These are phyloP conservation scores for Malus hybrid DNA, from an alignment of 331 rosid genomes.

Conservation along the genomic window DNA sequence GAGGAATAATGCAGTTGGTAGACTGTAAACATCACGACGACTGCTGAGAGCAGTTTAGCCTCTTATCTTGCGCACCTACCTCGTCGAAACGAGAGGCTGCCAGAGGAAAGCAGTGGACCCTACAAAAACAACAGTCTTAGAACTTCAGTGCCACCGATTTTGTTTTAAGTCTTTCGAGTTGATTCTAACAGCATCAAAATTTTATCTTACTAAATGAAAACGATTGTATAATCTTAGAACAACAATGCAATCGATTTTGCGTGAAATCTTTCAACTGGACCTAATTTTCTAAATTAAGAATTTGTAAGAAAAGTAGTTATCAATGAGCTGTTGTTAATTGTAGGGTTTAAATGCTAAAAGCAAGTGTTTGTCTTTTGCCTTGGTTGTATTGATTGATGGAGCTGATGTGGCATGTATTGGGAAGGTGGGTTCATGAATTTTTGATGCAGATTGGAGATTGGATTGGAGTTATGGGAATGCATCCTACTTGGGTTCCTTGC, in stretches of 20 bases:
- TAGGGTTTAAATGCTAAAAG: slow-evolving; percentile 24
- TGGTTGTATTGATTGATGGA: neutral
- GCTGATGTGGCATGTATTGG: neutral
- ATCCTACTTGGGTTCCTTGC: neutral
- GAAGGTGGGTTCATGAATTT: neutral
- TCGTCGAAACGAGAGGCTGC: slow-evolving; percentile 10
- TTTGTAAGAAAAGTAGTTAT: neutral
- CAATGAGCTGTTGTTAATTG: slow-evolving; percentile 9
- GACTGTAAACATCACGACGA: neutral
- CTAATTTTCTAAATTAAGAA: too few relatives aligned
- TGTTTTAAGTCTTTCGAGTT: too few relatives aligned
- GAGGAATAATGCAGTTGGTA: slow-evolving; percentile 11
- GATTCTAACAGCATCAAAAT: too few relatives aligned
- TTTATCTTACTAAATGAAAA: too few relatives aligned
- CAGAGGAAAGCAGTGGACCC: neutral
- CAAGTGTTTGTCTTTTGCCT: slow-evolving; percentile 5
- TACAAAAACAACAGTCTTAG: too few relatives aligned
- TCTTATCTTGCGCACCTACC: neutral
- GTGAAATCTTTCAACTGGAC: neutral
- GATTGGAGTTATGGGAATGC: neutral
- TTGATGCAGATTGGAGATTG: too few relatives aligned
- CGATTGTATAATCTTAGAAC: too few relatives aligned
- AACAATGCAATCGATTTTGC: too few relatives aligned
- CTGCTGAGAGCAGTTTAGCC: neutral
- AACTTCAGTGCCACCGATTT: too few relatives aligned